These are phyloP conservation scores for Penicillium salamii DNA, from an alignment of 495 filamentous ascomycete genomes.

Conservation along the genomic window DNA sequence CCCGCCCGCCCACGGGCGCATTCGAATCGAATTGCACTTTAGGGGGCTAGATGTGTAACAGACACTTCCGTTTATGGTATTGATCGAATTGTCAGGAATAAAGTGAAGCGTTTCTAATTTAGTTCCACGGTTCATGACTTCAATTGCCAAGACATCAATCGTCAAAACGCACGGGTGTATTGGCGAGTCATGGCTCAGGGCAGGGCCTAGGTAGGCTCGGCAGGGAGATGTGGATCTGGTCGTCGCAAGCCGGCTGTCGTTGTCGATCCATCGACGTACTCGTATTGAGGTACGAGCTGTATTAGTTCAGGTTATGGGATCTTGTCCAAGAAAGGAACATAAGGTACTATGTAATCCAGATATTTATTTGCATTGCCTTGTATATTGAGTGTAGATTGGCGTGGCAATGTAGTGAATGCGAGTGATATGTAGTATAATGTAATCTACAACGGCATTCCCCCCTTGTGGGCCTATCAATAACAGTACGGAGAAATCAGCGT, in stretches of 20 bases:
- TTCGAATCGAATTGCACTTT: neutral
- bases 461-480: conserved; percentile 9
- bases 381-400: too few species aligned
- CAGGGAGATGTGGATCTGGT: conserved; percentile 21
- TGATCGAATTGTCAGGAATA: neutral
- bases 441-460: neutral
- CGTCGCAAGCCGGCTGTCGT: conserved; percentile 20
- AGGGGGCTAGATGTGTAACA: neutral
- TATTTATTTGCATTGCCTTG: too few species aligned
- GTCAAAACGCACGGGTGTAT: conserved; percentile 1
- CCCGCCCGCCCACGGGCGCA: too few species aligned
- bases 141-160: conserved; percentile 11
- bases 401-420: neutral
- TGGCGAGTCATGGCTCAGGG: conserved; percentile 10
- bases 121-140: neutral
- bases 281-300: neutral
- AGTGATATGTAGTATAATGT: neutral
- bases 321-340: neutral
- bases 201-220: conserved; percentile 12
- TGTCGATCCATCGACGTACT: conserved; percentile 8
- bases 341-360: neutral
- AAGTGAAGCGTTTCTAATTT: neutral
- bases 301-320: neutral
- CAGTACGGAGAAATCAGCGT: conserved; percentile 7
- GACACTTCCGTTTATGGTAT: neutral